Conservation (phyloP, 139 green algal genomes). For the Volvox africanus region DNA sequence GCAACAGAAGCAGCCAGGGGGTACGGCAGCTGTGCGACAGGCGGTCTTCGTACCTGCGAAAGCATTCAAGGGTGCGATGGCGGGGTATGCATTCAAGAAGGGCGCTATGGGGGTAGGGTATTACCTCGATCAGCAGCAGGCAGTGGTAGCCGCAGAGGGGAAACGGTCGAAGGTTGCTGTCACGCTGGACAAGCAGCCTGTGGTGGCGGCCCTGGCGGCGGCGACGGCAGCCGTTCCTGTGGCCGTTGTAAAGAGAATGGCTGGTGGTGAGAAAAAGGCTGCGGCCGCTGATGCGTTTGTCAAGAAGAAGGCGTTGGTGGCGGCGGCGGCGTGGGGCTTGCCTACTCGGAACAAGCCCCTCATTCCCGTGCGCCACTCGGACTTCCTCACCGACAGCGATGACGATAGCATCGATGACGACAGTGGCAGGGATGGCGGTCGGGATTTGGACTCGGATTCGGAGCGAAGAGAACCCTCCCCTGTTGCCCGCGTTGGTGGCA, state of each 20-base stretch:
- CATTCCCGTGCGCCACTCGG: slow-evolving; percentile 35
- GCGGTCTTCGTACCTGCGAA: slow-evolving; percentile 48
- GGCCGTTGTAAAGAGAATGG: not conserved
- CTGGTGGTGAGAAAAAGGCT: not conserved
- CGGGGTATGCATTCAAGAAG: slow-evolving; percentile 64
- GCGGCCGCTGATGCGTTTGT: not conserved
- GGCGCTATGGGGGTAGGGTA: slow-evolving; percentile 65
- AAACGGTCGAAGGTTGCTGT: not conserved
- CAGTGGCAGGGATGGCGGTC: not conserved
- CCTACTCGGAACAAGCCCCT: slow-evolving; percentile 46
- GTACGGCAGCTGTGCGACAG: not conserved
- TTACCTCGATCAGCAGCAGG: slow-evolving; percentile 56
- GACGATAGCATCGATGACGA: slow-evolving; percentile 29
- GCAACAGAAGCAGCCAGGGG: not conserved
- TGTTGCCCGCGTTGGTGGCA: not conserved
- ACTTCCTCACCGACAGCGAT: slow-evolving; percentile 42
- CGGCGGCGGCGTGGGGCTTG: slow-evolving; percentile 5
- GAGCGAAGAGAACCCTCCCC: not conserved
- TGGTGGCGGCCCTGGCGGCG: not conserved
- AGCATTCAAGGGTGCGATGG: slow-evolving; percentile 53
- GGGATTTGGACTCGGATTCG: not conserved
- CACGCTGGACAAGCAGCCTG: not conserved
- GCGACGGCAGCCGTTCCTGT: slow-evolving; percentile 4
- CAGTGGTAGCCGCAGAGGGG: not conserved
- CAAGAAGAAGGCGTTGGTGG: not conserved